phyloP scores from a whole-genome alignment of 2,329 filamentous ascomycete species.

The Cytospora leucostoma region DNA sequence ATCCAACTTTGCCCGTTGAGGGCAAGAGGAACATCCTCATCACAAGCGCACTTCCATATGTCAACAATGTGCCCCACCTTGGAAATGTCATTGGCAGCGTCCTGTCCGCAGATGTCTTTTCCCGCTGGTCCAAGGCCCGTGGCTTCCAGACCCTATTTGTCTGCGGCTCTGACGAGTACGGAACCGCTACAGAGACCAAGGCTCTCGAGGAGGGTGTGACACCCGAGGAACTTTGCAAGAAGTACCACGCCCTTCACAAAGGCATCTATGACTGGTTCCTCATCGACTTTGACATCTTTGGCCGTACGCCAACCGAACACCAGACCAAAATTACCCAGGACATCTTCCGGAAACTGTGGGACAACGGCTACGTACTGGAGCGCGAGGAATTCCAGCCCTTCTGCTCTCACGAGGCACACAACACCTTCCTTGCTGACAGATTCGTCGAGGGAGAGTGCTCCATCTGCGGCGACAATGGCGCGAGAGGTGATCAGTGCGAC shows the following conservation, averaged over 20 bases:
- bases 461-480: slow-evolving; percentile 70
- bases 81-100: slow-evolving; percentile 89
- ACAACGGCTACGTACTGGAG: slow-evolving; percentile 88
- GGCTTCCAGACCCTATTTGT: slow-evolving; percentile 80
- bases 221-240: slow-evolving; percentile 82
- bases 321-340: slow-evolving; percentile 93
- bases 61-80: slow-evolving; percentile 77
- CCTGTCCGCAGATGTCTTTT: slow-evolving; percentile 84
- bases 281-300: slow-evolving; percentile 93
- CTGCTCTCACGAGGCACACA: slow-evolving; percentile 68
- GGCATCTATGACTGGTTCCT: slow-evolving; percentile 96
- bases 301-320: slow-evolving; percentile 82
- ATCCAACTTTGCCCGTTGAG: slow-evolving; percentile 63
- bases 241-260: slow-evolving; percentile 88
- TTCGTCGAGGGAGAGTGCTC: slow-evolving; percentile 81
- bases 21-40: slow-evolving; percentile 87
- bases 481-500: slow-evolving; percentile 60
- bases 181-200: slow-evolving; percentile 94
- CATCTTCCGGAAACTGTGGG: slow-evolving; percentile 83
- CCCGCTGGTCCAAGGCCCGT: slow-evolving; percentile 77
- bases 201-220: slow-evolving; percentile 84
- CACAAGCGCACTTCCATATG: slow-evolving; percentile 88
- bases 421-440: slow-evolving; percentile 79
- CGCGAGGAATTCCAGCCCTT: slow-evolving; percentile 86
- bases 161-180: slow-evolving; percentile 91